Evolutionary conservation across 306 rosid genomes (phyloP).

Genomic region (Rosa persica): DNA sequence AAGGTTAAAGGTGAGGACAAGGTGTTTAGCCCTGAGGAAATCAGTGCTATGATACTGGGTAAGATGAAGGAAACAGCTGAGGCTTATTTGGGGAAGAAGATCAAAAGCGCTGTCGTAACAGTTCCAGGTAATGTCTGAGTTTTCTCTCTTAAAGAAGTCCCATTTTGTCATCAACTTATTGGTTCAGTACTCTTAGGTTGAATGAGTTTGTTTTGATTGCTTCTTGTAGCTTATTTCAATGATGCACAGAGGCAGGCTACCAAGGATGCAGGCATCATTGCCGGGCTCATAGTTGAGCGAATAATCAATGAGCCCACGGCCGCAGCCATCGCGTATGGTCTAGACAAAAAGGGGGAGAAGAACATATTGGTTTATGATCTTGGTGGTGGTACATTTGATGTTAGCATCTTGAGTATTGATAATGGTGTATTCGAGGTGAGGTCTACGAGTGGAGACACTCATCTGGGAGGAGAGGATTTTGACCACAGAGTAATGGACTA

Average conservation of each 20-base stretch:
- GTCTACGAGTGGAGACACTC: constrained; percentile 57
- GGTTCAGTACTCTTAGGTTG: neutral
- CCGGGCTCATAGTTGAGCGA: constrained; percentile 47
- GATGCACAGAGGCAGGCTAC: constrained; percentile 59
- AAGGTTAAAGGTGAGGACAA: constrained; percentile 54
- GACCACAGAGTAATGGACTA: constrained; percentile 61
- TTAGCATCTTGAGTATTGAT: constrained; percentile 58
- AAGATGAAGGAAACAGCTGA: constrained; percentile 64
- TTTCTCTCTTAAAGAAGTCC: neutral
- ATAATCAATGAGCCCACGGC: constrained; percentile 59
- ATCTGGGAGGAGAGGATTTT: constrained; percentile 67
- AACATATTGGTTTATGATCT: constrained; percentile 56
- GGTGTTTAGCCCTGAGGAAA: constrained; percentile 60
- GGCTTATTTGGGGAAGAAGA: constrained; percentile 50
- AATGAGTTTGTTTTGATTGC: neutral
- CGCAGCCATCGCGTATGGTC: constrained; percentile 53
- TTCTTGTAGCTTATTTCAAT: constrained; percentile 52
- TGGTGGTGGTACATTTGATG: constrained; percentile 71
- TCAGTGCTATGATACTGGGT: constrained; percentile 50
- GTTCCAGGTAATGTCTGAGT: constrained; percentile 42
- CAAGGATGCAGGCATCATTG: constrained; percentile 51
- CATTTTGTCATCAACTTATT: neutral
- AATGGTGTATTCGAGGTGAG: constrained; percentile 59
- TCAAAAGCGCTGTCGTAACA: constrained; percentile 49
- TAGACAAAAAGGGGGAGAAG: constrained; percentile 49